A percentile compares a stretch with the other conserved stretches of the same genome.
These are phyloP conservation scores for Candida anglica DNA, from an alignment of 805 yeast species.

Conservation along the genomic window DNA sequence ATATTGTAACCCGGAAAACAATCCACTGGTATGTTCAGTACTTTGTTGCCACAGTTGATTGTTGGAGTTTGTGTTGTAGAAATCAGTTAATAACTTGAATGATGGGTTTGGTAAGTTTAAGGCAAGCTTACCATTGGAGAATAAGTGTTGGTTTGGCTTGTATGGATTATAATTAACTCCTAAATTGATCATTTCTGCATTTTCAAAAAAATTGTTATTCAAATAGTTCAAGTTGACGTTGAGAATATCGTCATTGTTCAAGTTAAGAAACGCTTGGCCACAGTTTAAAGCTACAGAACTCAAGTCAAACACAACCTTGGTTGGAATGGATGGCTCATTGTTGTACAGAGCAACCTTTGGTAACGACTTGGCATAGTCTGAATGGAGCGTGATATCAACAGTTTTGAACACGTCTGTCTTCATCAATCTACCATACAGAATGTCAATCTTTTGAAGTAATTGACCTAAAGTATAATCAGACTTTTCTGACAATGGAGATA, in stretches of 20 bases:
- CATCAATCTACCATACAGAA: slow-evolving; percentile 29
- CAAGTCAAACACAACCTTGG: slow-evolving; percentile 41
- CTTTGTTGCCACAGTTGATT: slow-evolving; percentile 49
- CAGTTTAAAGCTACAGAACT: slow-evolving; percentile 32
- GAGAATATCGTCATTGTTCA: slow-evolving; percentile 35
- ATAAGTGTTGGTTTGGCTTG: slow-evolving; percentile 44
- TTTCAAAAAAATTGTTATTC: slow-evolving; percentile 42
- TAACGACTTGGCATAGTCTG: slow-evolving; percentile 27
- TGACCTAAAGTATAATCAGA: slow-evolving; percentile 41
- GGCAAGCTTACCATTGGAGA: slow-evolving; percentile 42
- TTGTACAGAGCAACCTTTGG: slow-evolving; percentile 27
- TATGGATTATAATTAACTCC: slow-evolving; percentile 46
- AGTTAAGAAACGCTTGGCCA: slow-evolving; percentile 30
- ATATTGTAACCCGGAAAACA: slow-evolving; percentile 48
- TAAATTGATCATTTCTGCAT: slow-evolving; percentile 51
- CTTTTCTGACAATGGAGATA: slow-evolving; percentile 38
- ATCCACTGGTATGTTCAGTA: slow-evolving; percentile 52
- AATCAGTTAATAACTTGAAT: slow-evolving; percentile 36
- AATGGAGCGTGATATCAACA: slow-evolving; percentile 36
- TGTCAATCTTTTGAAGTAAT: slow-evolving; percentile 29
- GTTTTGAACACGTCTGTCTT: slow-evolving; percentile 44
- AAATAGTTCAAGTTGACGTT: slow-evolving; percentile 36
- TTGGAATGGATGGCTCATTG: slow-evolving; percentile 39
- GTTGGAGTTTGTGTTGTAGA: slow-evolving; percentile 35
- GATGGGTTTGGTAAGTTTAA: slow-evolving; percentile 45